Evolutionary conservation across 345 rosid genomes (phyloP).

Genomic region (Isatis tinctoria): DNA sequence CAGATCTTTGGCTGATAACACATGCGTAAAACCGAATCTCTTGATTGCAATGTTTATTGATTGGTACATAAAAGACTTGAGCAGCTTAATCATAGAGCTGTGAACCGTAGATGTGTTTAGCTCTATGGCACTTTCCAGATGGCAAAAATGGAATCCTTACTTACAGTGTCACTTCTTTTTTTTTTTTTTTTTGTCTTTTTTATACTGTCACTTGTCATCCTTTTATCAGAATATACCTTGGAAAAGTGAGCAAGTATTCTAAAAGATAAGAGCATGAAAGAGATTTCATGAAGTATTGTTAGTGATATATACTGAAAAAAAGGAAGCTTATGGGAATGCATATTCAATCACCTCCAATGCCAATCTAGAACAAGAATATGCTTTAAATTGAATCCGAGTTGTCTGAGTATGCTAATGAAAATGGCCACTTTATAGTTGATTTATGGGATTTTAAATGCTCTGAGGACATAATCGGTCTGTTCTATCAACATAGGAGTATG

Average conservation of each 20-base stretch:
- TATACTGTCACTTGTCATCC: not conserved
- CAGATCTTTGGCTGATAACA: not conserved
- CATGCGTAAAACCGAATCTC: no score
- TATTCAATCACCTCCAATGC: not conserved
- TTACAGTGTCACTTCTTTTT: not conserved
- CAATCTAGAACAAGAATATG: not conserved
- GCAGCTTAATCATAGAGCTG: not conserved
- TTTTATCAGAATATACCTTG: constrained; percentile 15
- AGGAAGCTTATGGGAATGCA: not conserved
- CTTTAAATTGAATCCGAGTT: no score
- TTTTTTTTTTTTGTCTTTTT: not conserved
- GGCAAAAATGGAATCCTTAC: not conserved
- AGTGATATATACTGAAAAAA: no score
- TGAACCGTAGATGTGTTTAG: not conserved
- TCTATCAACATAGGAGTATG: no score
- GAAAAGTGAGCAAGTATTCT: not conserved
- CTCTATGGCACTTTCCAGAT: not conserved
- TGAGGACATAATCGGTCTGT: no score
- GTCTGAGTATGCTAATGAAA: no score
- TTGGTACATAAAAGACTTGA: not conserved
- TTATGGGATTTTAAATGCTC: no score
- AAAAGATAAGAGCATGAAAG: not conserved
- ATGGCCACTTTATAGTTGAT: no score
- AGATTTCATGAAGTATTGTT: not conserved
- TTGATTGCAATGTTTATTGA: not conserved